Percentiles rank a stretch among this genome's conserved stretches.
phyloP scores from a whole-genome alignment of 805 yeast genomes.

The Sugiyamaella mastotermitis region DNA sequence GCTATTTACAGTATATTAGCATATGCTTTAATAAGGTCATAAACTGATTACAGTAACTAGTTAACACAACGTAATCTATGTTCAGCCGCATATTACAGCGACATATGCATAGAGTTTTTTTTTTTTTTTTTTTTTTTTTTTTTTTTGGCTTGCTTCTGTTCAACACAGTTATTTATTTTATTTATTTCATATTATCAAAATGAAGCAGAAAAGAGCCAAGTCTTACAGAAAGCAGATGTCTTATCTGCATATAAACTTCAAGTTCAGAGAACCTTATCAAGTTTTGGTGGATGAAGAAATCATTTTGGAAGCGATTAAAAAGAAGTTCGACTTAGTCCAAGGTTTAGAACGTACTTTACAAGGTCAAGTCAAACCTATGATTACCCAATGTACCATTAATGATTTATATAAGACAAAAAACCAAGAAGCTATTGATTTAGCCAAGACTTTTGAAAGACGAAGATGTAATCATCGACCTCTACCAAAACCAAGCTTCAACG shows the following conservation, averaged over 20 bases:
- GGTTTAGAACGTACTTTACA: conserved; percentile 79
- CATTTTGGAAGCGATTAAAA: conserved; percentile 55
- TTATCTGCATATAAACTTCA: conserved; percentile 76
- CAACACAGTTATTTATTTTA: no score
- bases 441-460: conserved; percentile 83
- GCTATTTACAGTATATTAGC: no score
- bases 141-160: no score
- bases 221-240: conserved; percentile 89
- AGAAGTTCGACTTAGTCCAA: conserved; percentile 73
- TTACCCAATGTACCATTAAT: conserved; percentile 93
- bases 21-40: no score
- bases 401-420: conserved; percentile 66
- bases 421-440: conserved; percentile 72
- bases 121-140: no score
- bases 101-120: no score
- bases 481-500: not conserved
- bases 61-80: no score
- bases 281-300: conserved; percentile 79
- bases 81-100: no score
- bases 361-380: conserved; percentile 80
- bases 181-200: no score
- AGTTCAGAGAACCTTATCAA: conserved; percentile 91
- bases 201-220: conserved; percentile 97
- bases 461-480: conserved; percentile 77
- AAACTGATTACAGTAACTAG: no score